These are phyloP conservation scores for Prunus padus DNA, from an alignment of 306 rosid species.

Conservation along the genomic window DNA sequence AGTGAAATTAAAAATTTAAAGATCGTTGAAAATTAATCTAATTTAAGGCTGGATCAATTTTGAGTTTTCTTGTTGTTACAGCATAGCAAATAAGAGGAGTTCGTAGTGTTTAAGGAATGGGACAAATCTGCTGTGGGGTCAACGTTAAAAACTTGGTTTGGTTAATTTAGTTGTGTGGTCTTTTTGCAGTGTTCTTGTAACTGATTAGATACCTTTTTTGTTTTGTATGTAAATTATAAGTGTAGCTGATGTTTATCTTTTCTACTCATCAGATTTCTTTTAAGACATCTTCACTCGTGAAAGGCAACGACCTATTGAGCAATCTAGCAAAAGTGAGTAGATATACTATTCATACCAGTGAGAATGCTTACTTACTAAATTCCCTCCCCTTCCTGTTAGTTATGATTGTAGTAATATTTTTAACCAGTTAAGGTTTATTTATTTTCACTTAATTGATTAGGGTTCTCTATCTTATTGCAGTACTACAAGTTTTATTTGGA, in stretches of 20 bases:
- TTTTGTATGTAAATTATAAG: neutral
- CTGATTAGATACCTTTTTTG: neutral
- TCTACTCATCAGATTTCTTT: slow-evolving; percentile 58
- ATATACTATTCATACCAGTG: slow-evolving; percentile 6
- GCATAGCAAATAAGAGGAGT: neutral
- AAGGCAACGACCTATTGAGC: slow-evolving; percentile 38
- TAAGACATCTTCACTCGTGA: slow-evolving; percentile 41
- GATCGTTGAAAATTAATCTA: neutral
- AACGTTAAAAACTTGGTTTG: too few relatives aligned
- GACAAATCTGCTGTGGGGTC: neutral
- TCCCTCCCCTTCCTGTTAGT: neutral
- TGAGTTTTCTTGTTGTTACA: neutral
- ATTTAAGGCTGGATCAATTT: neutral
- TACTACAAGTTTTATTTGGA: slow-evolving; percentile 60
- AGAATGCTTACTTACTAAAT: neutral
- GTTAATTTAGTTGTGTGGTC: neutral
- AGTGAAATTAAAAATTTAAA: neutral
- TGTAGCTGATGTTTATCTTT: slow-evolving; percentile 31
- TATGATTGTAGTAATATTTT: neutral
- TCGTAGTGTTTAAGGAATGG: neutral
- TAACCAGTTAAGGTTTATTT: neutral
- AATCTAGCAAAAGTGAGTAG: slow-evolving; percentile 60
- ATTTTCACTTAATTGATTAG: slow-evolving; percentile 15
- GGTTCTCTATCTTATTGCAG: slow-evolving; percentile 55
- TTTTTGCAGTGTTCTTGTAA: slow-evolving; percentile 15